Evolutionary conservation across 495 filamentous ascomycete species (phyloP).

Genomic region (Aspergillus nanangensis): DNA sequence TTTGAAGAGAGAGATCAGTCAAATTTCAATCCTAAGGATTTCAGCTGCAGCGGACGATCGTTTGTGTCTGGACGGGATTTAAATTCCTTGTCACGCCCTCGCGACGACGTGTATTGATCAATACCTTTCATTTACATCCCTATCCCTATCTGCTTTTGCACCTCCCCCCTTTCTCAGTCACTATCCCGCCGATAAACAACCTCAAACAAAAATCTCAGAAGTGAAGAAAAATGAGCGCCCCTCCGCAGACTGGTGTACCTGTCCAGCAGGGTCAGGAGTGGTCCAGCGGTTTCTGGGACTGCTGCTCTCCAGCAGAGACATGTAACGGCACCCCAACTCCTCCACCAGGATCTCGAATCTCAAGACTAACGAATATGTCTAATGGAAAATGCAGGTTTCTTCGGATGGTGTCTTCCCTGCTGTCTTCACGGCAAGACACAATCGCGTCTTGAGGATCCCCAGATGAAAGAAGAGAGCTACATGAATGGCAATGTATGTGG

Average conservation of each 20-base stretch:
- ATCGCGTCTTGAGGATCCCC: constrained; percentile 40
- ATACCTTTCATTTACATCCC: too few species aligned
- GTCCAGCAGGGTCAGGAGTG: constrained; percentile 5
- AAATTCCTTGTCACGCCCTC: too few species aligned
- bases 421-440: constrained; percentile 48
- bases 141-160: too few species aligned
- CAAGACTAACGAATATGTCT: too few species aligned
- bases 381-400: constrained; percentile 23
- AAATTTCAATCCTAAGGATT: too few species aligned
- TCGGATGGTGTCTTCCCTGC: constrained; percentile 49
- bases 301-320: constrained; percentile 17
- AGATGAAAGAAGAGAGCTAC: constrained; percentile 36
- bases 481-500: constrained; percentile 46
- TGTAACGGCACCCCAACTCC: constrained; percentile 8
- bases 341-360: background rate
- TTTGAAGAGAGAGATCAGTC: too few species aligned
- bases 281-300: constrained; percentile 19
- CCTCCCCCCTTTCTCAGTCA: too few species aligned
- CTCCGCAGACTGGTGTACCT: background rate
- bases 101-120: too few species aligned
- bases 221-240: constrained; percentile 1
- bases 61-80: too few species aligned
- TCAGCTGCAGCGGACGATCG: too few species aligned
- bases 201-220: too few species aligned
- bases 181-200: too few species aligned